These are phyloP conservation scores for Cyclospora cayetanensis DNA, from an alignment of 169 alveolate species.

Conservation along the genomic window DNA sequence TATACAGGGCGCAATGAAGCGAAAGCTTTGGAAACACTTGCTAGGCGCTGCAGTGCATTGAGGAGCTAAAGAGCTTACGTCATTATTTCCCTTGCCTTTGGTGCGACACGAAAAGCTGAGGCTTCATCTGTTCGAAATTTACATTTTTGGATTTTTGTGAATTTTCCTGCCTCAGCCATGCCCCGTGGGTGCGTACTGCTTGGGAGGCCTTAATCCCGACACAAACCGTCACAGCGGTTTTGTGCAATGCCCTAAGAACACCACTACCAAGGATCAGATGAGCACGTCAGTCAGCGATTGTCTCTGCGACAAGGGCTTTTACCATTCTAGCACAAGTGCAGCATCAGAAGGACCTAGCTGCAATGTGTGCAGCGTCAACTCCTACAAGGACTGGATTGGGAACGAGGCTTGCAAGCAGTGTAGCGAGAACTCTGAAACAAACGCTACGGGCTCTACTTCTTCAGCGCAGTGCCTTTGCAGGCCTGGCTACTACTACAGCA, in stretches of 20 bases:
- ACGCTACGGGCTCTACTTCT: conserved; percentile 81
- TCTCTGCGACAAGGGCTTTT: conserved; percentile 73
- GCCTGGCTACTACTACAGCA: conserved; percentile 83
- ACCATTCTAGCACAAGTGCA: not conserved
- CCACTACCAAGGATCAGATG: conserved; percentile 71
- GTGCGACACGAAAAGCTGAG: too few relatives aligned
- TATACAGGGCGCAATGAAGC: too few relatives aligned
- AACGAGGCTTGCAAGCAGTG: conserved; percentile 83
- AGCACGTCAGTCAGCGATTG: conserved; percentile 70
- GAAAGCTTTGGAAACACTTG: too few relatives aligned
- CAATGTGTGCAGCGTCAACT: conserved; percentile 76
- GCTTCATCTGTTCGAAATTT: not conserved
- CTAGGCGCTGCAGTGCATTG: too few relatives aligned
- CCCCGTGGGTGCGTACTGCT: conserved; percentile 84
- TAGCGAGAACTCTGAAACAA: conserved; percentile 82
- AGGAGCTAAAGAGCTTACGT: too few relatives aligned
- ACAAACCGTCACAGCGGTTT: not conserved
- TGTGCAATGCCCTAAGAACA: conserved; percentile 69
- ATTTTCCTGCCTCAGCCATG: conserved; percentile 80
- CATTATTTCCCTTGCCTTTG: too few relatives aligned
- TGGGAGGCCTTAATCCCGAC: conserved; percentile 77
- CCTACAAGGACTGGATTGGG: conserved; percentile 79
- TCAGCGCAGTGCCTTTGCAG: conserved; percentile 82
- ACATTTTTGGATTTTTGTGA: conserved; percentile 52
- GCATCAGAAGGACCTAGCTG: conserved; percentile 72